phyloP scores from a whole-genome alignment of 164 flowering plant species.

The Umbilicus rupestris region DNA sequence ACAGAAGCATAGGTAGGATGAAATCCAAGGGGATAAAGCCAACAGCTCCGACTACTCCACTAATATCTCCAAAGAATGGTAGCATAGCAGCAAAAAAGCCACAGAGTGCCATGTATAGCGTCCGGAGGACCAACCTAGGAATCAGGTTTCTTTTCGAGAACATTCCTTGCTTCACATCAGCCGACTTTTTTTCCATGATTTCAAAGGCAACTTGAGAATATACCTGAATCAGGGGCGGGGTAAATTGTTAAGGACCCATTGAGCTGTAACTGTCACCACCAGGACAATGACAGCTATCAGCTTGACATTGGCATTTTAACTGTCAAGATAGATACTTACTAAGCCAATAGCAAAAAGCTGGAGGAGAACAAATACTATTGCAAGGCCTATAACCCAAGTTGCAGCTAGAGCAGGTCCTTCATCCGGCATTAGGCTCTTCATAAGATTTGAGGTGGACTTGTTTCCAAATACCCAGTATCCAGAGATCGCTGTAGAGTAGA shows the following conservation, averaged over 20 bases:
- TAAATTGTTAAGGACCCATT: not conserved
- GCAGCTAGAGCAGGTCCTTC: constrained; percentile 84
- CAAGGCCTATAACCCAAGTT: constrained; percentile 70
- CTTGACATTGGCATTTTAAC: not conserved
- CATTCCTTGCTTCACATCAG: constrained; percentile 69
- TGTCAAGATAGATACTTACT: constrained; percentile 31
- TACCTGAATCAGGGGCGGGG: constrained; percentile 35
- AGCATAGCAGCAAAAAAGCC: constrained; percentile 94
- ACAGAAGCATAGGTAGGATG: constrained; percentile 87
- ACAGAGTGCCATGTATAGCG: constrained; percentile 62
- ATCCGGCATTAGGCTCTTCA: constrained; percentile 74
- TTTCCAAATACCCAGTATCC: constrained; percentile 93
- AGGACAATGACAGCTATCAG: not conserved
- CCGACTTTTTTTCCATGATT: constrained; percentile 83
- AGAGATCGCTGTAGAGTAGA: constrained; percentile 69
- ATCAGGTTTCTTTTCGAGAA: constrained; percentile 74
- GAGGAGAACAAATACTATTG: constrained; percentile 61
- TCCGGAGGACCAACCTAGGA: constrained; percentile 70
- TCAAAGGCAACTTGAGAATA: constrained; percentile 98
- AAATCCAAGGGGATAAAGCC: constrained; percentile 96
- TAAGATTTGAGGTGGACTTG: constrained; percentile 57
- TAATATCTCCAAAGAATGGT: constrained; percentile 97
- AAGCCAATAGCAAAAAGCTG: constrained; percentile 93
- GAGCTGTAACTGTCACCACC: not conserved
- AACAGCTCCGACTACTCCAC: constrained; percentile 71